Base-by-base conservation (phyloP, 2,329 filamentous ascomycete genomes). In the Rutstroemia sp. region DNA sequence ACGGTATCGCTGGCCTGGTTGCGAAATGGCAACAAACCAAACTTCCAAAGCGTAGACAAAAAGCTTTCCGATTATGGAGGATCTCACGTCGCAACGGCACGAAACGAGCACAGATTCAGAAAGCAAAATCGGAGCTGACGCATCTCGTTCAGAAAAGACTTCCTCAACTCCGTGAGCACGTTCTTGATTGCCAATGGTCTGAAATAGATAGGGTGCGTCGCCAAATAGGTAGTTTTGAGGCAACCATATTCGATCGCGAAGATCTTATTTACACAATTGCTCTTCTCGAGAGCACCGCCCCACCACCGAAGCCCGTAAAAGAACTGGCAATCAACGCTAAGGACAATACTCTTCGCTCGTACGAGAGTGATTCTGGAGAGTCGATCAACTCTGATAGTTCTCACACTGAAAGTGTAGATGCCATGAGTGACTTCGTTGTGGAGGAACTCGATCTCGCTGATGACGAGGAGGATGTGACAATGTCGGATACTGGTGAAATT, bases 61-160 rank as follows among this genome's bases (percentile, higher is more conserved):
- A 77, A 57, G 87, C 86, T 0, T 78, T 81, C 65, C 70, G 67
- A 3, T 62, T 87, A 2, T 95, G 89, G 90, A 67, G 69, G 23
- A 70, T 23, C 14, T 81, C 81, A 30, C 80, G 76, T 51, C 74
- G 72, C 9, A 67, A 70, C 44, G 37, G 69, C 60, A 64, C 70
- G 67, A 62, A 72, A 34, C 69, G 71, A 12, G 56, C 60, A 1
- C 71, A 78, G 25, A 77, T 85, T 18, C 67, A 72, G 1, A 62
- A 65, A 7, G 74, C 79, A n/a, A 71, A 73, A 9, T 65, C 64
- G 5, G 66, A 73, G 4, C 74, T 81, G 9, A 67, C 72, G 4
- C 66, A 73, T 8, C 74, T 80, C 7, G 65, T 71, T 3, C 58
- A 72, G 3, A 59, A 64, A 2, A 82, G 86, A 9, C 74, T 92